Conservation (phyloP, 1,284 basidiomycete genomes). For the Ustilago hordei region DNA sequence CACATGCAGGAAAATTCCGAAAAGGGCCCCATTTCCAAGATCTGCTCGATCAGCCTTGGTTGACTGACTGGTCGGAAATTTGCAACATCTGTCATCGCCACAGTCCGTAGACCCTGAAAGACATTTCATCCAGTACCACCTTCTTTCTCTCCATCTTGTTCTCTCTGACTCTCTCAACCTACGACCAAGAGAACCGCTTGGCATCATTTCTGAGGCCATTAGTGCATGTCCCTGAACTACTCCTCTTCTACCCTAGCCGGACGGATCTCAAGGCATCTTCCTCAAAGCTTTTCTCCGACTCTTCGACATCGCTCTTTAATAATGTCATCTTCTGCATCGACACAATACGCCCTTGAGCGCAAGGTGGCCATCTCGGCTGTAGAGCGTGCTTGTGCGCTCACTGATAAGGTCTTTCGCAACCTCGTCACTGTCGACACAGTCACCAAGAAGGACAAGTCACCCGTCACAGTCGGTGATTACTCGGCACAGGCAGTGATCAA, state of each 20-base stretch:
- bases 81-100: background rate
- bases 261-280: slow-evolving; percentile 18
- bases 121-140: background rate
- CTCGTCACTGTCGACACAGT: slow-evolving; percentile 86
- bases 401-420: slow-evolving; percentile 87
- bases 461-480: slow-evolving; percentile 80
- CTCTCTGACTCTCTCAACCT: background rate
- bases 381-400: slow-evolving; percentile 79
- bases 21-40: background rate
- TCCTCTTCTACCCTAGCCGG: background rate
- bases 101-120: background rate
- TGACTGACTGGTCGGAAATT: background rate
- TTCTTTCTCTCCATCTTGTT: background rate
- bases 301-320: slow-evolving; percentile 4
- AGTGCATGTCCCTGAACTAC: slow-evolving; percentile 24
- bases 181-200: background rate
- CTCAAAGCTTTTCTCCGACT: background rate
- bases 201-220: background rate
- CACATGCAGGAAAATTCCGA: background rate
- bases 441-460: slow-evolving; percentile 92
- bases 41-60: background rate
- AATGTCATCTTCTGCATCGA: slow-evolving; percentile 35
- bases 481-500: slow-evolving; percentile 68
- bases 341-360: slow-evolving; percentile 73
- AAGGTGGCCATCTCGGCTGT: slow-evolving; percentile 89